phyloP scores from a whole-genome alignment of 352 stramenopile species.

The Aphanomyces astaci region DNA sequence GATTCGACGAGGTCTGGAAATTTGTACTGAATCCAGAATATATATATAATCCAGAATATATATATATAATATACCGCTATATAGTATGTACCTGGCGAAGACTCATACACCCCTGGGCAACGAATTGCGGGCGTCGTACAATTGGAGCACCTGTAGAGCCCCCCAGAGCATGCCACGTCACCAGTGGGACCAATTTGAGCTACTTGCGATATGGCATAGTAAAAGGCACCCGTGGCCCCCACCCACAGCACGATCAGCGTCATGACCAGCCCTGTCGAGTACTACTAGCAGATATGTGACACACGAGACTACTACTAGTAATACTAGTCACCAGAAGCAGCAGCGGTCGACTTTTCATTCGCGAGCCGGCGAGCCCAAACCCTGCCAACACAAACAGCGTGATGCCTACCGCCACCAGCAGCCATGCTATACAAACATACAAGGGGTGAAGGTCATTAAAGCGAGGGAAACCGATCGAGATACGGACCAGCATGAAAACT shows the following conservation, averaged over 20 bases:
- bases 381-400: slow-evolving; percentile 54
- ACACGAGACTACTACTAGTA: background rate
- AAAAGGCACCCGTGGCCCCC: slow-evolving; percentile 57
- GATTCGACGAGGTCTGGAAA: too few relatives aligned
- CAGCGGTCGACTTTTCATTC: slow-evolving; percentile 63
- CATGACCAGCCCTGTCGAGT: slow-evolving; percentile 53
- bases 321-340: slow-evolving; percentile 46
- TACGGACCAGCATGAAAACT: background rate
- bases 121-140: slow-evolving; percentile 37
- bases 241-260: slow-evolving; percentile 56
- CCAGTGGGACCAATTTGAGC: slow-evolving; percentile 19
- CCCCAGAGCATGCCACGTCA: slow-evolving; percentile 57
- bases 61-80: too few relatives aligned
- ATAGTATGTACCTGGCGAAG: background rate
- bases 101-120: background rate
- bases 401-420: slow-evolving; percentile 67
- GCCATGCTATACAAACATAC: slow-evolving; percentile 40
- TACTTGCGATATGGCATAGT: slow-evolving; percentile 44
- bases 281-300: slow-evolving; percentile 30
- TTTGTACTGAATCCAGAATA: too few relatives aligned
- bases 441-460: too few relatives aligned
- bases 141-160: slow-evolving; percentile 63
- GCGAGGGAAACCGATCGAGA: background rate
- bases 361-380: slow-evolving; percentile 55
- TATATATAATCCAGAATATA: too few relatives aligned